phyloP scores from a whole-genome alignment of 495 filamentous ascomycete species.

The Penicillium bovifimosum region DNA sequence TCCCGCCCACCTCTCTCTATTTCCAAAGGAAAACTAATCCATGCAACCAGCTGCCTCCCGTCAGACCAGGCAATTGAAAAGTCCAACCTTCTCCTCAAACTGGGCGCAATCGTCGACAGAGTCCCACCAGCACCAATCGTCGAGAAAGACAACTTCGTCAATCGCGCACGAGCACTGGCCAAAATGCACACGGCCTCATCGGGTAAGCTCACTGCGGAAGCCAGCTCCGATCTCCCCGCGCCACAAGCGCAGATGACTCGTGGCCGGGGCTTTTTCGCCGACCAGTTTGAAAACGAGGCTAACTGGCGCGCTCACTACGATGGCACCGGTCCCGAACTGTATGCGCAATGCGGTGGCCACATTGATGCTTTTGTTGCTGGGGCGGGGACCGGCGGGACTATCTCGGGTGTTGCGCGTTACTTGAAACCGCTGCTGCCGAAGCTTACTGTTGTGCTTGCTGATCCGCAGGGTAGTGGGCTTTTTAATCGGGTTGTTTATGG shows the following conservation, averaged over 20 bases:
- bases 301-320: constrained; percentile 83
- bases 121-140: constrained; percentile 89
- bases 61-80: constrained; percentile 88
- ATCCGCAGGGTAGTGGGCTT: constrained; percentile 89
- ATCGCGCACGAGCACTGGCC: constrained; percentile 76
- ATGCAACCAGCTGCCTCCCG: constrained; percentile 71
- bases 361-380: constrained; percentile 91
- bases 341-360: constrained; percentile 63
- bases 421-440: constrained; percentile 64
- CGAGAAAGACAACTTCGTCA: constrained; percentile 88
- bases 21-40: constrained; percentile 1
- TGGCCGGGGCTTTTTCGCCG: constrained; percentile 78
- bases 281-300: constrained; percentile 88
- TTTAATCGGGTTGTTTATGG: constrained; percentile 88
- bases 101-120: constrained; percentile 84
- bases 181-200: constrained; percentile 60
- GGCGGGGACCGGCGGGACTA: constrained; percentile 93
- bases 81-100: constrained; percentile 76
- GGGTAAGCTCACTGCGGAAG: not conserved
- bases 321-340: constrained; percentile 87
- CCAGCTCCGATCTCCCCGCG: constrained; percentile 9
- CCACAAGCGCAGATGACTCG: constrained; percentile 13
- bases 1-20: not conserved
- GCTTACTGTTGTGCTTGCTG: constrained; percentile 75
- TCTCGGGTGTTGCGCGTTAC: constrained; percentile 77